Evolutionary conservation across 83 land plant species (phyloP).

Genomic region (Diphasiastrum complanatum): DNA sequence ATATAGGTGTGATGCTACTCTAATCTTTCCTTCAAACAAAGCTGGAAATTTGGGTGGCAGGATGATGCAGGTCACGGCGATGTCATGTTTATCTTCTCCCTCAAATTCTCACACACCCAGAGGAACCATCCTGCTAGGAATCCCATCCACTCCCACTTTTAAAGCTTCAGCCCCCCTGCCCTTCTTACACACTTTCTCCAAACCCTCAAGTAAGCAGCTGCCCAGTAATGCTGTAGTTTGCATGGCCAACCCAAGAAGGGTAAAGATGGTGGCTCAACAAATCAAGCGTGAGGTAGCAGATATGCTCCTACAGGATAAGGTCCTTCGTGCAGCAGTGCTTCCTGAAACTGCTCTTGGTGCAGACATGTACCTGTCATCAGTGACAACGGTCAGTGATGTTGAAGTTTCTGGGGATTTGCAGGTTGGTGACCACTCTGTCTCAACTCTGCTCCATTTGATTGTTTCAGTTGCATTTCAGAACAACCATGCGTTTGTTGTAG

Average conservation of each 20-base stretch:
- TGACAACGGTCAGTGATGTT: conserved; percentile 82
- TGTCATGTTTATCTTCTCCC: too few species aligned
- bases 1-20: too few species aligned
- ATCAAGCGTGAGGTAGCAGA: conserved; percentile 72
- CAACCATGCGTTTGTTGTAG: not conserved
- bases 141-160: too few species aligned
- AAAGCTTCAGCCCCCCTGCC: too few species aligned
- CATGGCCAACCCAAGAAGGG: conserved; percentile 85
- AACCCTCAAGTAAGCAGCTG: not conserved
- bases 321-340: conserved; percentile 59
- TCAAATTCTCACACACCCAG: too few species aligned
- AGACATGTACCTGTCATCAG: conserved; percentile 73
- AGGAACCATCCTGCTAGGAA: too few species aligned
- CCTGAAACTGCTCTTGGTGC: conserved; percentile 90
- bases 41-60: too few species aligned
- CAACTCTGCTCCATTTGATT: not conserved
- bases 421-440: conserved; percentile 31
- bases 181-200: too few species aligned
- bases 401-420: conserved; percentile 79
- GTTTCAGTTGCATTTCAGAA: not conserved
- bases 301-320: conserved; percentile 74
- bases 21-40: too few species aligned
- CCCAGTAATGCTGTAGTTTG: conserved; percentile 24
- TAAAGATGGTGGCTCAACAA: conserved; percentile 90
- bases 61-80: too few species aligned